Evolutionary conservation across 257 asterid species (phyloP), one percentile per base, ranked within the genome.

Genomic region (Eustoma russellianum): DNA sequence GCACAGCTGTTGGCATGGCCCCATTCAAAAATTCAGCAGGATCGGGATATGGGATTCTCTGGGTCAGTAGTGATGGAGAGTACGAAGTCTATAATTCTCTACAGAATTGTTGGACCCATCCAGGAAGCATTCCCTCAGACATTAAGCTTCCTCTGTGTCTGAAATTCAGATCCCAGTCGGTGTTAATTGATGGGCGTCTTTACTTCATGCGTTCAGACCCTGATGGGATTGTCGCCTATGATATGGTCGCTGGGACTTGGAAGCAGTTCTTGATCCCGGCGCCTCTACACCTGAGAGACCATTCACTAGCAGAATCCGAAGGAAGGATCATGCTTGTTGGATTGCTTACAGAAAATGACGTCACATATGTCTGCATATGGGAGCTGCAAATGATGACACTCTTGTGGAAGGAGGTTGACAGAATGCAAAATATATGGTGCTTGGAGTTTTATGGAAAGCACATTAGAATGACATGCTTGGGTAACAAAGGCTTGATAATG

Each of bases 321-420:
- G 96, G 98, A 43, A 75, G 83, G 77, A 76, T 91, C 45, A 72
- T 91, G 93, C 95, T 91, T 0, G 93, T 85, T 67, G 98, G 98
- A 57, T 76, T 87, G 78, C 79, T 91, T 60, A 87, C 76, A 0
- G 84, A 88, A 78, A 91, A 91, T 33, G 98, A 95, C 0, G 98
- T 95, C 49, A 79, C 96, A 1, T 91, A 97, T 7, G 85, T 91
- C 40, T 91, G 94, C 85, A 79, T 91, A 34, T 87, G 98, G 98
- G 98, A 91, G 88, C 84, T 91, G 73, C 95, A 91, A 68, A 91
- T 78, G 84, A 91, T 87, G 98, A 87, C 95, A 33, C 77, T 84
- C 28, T 64, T 87, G 89, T 91, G 98, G 98, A 91, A 91, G 97
- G 98, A 91, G 98, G 97, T 91, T 76, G 98, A 91, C 97, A 91